Conservation (phyloP, 2,329 filamentous ascomycete genomes). For the Arthrobotrys entomopaga region DNA sequence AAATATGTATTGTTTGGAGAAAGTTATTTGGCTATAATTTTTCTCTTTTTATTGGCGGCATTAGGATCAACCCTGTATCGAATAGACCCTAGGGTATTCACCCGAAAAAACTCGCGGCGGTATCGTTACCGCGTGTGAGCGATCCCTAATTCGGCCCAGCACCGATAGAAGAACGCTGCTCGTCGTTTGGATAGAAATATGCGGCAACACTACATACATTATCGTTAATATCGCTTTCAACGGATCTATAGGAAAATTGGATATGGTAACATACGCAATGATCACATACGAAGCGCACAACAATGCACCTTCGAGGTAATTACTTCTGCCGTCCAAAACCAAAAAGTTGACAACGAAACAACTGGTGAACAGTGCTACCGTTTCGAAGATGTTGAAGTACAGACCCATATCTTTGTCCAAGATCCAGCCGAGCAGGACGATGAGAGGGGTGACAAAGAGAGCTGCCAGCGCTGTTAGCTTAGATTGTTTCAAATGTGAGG, state of each 20-base stretch:
- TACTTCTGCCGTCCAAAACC: slow-evolving; percentile 84
- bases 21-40: background rate
- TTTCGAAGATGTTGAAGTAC: slow-evolving; percentile 90
- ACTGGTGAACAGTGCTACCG: slow-evolving; percentile 83
- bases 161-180: slow-evolving; percentile 49
- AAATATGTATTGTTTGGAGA: background rate
- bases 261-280: slow-evolving; percentile 49
- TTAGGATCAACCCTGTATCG: background rate
- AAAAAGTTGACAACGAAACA: slow-evolving; percentile 89
- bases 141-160: slow-evolving; percentile 51
- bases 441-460: slow-evolving; percentile 75
- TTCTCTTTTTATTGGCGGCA: background rate
- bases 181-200: slow-evolving; percentile 52
- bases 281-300: slow-evolving; percentile 64
- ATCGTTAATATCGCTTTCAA: slow-evolving; percentile 5
- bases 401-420: slow-evolving; percentile 77
- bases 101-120: background rate
- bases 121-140: slow-evolving; percentile 19
- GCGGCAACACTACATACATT: slow-evolving; percentile 36
- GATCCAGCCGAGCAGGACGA: slow-evolving; percentile 78
- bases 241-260: background rate
- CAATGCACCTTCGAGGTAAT: slow-evolving; percentile 80
- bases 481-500: too few species aligned
- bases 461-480: slow-evolving; percentile 60
- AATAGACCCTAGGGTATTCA: background rate